These are phyloP conservation scores for Acanthochlamys bracteata DNA, from an alignment of 106 monocot genomes.

Conservation along the genomic window DNA sequence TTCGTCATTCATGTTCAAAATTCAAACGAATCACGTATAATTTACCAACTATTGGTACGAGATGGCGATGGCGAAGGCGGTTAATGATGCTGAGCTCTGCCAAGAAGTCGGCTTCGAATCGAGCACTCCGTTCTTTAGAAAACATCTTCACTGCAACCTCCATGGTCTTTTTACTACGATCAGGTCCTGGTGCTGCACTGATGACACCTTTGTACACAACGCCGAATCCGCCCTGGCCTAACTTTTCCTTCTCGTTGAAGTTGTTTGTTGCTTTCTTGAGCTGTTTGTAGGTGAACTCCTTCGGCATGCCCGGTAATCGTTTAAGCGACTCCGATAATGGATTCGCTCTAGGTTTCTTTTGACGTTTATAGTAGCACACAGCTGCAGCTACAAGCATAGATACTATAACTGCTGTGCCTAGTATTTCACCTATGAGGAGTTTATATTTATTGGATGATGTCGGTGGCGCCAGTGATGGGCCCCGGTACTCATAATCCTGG, in stretches of 20 bases:
- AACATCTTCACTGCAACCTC: conserved; percentile 82
- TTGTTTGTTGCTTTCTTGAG: conserved; percentile 53
- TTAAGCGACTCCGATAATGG: conserved; percentile 20
- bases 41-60: conserved; percentile 67
- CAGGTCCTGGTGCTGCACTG: conserved; percentile 19
- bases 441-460: conserved; percentile 10
- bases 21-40: no score
- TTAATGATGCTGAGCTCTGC: conserved; percentile 91
- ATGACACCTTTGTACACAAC: conserved; percentile 58
- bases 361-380: no score
- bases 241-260: conserved; percentile 54
- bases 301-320: conserved; percentile 58
- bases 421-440: conserved; percentile 20
- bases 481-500: no score
- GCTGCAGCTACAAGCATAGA: background rate
- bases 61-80: conserved; percentile 62
- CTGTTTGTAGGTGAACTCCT: conserved; percentile 60
- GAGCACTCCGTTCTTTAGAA: conserved; percentile 31
- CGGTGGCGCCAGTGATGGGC: background rate
- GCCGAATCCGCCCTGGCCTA: conserved; percentile 70
- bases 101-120: conserved; percentile 68
- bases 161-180: background rate
- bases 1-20: no score
- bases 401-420: background rate
- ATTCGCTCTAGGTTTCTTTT: conserved; percentile 10